Evolutionary conservation across 805 yeast species (phyloP), one percentile per base, ranked within the genome.

Genomic region (Cyberlindnera euphorbiae): DNA sequence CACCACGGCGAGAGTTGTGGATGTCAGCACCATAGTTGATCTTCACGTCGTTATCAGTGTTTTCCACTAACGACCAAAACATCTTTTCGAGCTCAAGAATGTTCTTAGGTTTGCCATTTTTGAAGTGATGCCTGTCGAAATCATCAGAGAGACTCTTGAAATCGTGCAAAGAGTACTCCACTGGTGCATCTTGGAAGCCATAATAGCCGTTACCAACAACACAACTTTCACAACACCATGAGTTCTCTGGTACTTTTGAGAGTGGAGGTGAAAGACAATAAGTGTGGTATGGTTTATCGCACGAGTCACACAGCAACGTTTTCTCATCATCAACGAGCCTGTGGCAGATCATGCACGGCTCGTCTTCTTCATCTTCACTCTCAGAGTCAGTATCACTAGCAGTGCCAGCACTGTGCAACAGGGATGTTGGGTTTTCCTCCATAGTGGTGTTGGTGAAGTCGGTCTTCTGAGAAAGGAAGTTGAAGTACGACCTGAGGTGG

Each of bases 1-100:
- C 79, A 12, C 88, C 87, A 0, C 76, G 75, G 4, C 55, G 60
- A 19, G 64, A 65, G 57, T 79, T 76, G 55, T 82, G 90, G 26
- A 87, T 79, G 63, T 87, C 95, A 1, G 94, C 89, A 15, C 96
- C 95, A 55, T 87, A 86, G 44, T 77, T 73, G 13, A 82, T 87
- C 46, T 77, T 79, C 14, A 82, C 49, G 18, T 67, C 69, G n/a
- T 60, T 58, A n/a, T 59, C 60, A 17, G 62, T 56, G 32, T 60
- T 50, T 19, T 66, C 52, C 2, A 71, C 66, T 28, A 69, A 59
- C 19, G 66, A 62, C 96, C 96, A 87, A 57, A 84, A 87, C 32
- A 75, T 72, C 15, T 54, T 47, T 50, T 86, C 95, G 27, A 85
- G 52, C 6, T 52, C 49, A 25, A 68, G 66, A 7, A 77, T 41